Evolutionary conservation across 352 stramenopile species (phyloP), one percentile per base, ranked within the genome.

Genomic region (Blastocystis sp.): DNA sequence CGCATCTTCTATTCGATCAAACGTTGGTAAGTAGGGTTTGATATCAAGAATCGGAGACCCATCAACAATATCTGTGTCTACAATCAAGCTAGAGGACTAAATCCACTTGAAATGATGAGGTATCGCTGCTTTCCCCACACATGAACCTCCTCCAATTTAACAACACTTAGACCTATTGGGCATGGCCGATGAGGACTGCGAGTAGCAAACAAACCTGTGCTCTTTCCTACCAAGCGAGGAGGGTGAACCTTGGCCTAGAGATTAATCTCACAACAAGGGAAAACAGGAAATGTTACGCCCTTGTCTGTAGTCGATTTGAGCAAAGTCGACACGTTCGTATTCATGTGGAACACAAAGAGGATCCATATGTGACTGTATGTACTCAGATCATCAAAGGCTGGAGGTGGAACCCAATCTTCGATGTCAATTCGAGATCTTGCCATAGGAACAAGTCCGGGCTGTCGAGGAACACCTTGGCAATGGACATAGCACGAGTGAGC

Each of bases 311-410:
- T 29, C 39, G 76, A 87, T 75, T 68, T 73, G 20, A 45, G 59
- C 15, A 87, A 54, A 34, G 63, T 95, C 89, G 94, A 95, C 69
- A 94, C 68, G 80, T 96, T 96, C 7, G 94, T 96, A 91, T 96
- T 96, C 87, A 95, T 93, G 62, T 96, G 94, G 89, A 96, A 96
- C 69, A 95, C 93, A 53, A 96, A 96, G 73, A 96, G 90, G n/a
- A 96, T 93, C 94, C 94, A 96, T 20, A 95, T 66, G 88, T 96
- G 94, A 80, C 92, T 95, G 90, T 95, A 96, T 88, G 95, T 92
- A 77, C 95, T 92, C 8, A 96, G 90, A 62, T 92, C 92, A 84
- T 95, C 92, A 50, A 96, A 92, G 61, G 94, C 92, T 0, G 92
- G 91, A 3, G 93, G 91, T 7, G 94, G 92, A 54, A 96, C 92